Percentiles rank a stretch among this genome's conserved stretches.
Evolutionary conservation across 495 filamentous ascomycete genomes (phyloP).

Genomic region (Podospora pseudopauciseta): DNA sequence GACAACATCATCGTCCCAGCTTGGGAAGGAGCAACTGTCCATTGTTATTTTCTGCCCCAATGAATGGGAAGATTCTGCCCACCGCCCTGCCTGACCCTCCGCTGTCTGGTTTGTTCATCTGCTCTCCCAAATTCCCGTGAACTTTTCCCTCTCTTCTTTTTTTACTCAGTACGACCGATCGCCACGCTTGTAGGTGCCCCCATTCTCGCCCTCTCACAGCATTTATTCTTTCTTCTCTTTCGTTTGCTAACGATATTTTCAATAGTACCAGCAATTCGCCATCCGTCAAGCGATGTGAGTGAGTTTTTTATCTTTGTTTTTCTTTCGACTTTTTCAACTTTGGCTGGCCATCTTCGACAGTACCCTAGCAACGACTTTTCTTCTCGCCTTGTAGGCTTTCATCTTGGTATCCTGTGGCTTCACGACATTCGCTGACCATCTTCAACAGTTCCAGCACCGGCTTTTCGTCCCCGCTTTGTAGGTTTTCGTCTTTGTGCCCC

Average conservation of each 20-base stretch:
- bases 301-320: not conserved
- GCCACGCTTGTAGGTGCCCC: not conserved
- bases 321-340: not conserved
- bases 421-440: too few species aligned
- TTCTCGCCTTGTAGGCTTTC: too few species aligned
- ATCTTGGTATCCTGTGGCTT: too few species aligned
- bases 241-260: not conserved
- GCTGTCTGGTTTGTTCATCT: not conserved
- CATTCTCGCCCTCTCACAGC: not conserved
- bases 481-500: too few species aligned
- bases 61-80: not conserved
- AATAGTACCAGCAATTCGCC: not conserved
- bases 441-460: too few species aligned
- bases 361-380: too few species aligned
- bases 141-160: slow-evolving; percentile 1
- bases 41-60: not conserved
- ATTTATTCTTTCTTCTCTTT: not conserved
- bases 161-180: slow-evolving; percentile 1
- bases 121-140: not conserved
- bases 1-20: not conserved
- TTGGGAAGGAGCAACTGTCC: not conserved
- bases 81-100: not conserved
- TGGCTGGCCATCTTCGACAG: not conserved
- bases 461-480: too few species aligned
- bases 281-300: not conserved